Evolutionary conservation across 306 rosid species (phyloP).

Genomic region (Cucumis hystrix): DNA sequence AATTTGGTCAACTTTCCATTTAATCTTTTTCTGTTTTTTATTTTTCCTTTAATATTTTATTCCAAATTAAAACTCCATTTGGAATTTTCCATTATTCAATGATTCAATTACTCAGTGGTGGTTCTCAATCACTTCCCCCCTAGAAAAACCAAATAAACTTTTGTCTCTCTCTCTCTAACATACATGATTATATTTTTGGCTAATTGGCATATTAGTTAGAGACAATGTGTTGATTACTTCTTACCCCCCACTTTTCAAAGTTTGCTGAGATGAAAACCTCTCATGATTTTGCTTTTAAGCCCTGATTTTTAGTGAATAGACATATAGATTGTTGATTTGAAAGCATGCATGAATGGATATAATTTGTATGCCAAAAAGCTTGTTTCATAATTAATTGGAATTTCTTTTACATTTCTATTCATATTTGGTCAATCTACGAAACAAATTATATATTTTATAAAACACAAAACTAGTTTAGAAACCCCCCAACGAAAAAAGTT

Average conservation of each 20-base stretch:
- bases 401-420: not conserved
- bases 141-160: too few relatives aligned
- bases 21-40: not conserved
- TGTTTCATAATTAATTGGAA: not conserved
- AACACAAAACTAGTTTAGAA: not conserved
- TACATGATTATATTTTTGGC: not conserved
- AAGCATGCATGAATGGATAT: not conserved
- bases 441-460: not conserved
- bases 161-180: not conserved
- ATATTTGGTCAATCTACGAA: not conserved
- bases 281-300: constrained; percentile 1
- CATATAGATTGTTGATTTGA: not conserved
- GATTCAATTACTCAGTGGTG: not conserved
- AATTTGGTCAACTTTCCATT: not conserved
- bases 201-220: not conserved
- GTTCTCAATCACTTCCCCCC: not conserved
- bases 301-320: not conserved
- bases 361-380: not conserved
- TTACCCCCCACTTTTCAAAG: not conserved
- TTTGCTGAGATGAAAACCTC: not conserved
- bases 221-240: not conserved
- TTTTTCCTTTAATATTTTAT: not conserved
- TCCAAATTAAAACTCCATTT: not conserved
- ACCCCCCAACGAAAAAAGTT: not conserved
- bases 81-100: not conserved